Evolutionary conservation across 495 filamentous ascomycete species (phyloP).

Genomic region (Cudoniella acicularis): DNA sequence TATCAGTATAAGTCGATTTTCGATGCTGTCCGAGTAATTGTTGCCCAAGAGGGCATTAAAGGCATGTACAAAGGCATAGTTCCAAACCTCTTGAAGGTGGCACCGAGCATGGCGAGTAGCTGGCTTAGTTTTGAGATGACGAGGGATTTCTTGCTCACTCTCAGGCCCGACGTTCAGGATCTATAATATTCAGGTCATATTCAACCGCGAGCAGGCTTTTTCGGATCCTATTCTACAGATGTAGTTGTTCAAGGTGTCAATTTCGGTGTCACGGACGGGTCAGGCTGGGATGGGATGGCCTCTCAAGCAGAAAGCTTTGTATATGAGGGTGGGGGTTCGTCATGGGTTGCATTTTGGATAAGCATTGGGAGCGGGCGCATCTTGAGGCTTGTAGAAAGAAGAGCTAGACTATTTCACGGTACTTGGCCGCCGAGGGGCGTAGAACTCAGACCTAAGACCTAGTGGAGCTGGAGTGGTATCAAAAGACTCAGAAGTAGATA

Average conservation of each 20-base stretch:
- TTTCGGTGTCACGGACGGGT: neutral
- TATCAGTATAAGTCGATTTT: constrained; percentile 86
- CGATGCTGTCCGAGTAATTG: constrained; percentile 78
- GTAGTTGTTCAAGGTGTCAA: constrained; percentile 1
- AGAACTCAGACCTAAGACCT: neutral
- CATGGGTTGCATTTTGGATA: constrained; percentile 22
- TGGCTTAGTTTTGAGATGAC: constrained; percentile 96
- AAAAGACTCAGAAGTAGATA: constrained; percentile 1
- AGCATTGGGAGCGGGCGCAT: constrained; percentile 27
- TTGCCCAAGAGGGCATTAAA: constrained; percentile 68
- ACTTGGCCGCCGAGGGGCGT: constrained; percentile 1
- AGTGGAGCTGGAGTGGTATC: neutral
- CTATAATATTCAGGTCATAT: neutral
- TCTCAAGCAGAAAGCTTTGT: constrained; percentile 25
- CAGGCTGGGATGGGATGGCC: neutral
- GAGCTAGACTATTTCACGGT: constrained; percentile 16
- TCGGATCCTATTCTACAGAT: neutral
- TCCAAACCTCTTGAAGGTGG: constrained; percentile 93
- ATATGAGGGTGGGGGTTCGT: constrained; percentile 15
- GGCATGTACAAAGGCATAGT: constrained; percentile 41
- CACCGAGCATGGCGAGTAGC: constrained; percentile 96
- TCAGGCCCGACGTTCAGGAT: constrained; percentile 42
- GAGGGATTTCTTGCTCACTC: constrained; percentile 71
- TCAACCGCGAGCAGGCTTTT: neutral
- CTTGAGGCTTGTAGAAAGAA: constrained; percentile 20